Evolutionary conservation across 2,329 filamentous ascomycete genomes (phyloP).

Genomic region (Hypoxylon rubiginosum): DNA sequence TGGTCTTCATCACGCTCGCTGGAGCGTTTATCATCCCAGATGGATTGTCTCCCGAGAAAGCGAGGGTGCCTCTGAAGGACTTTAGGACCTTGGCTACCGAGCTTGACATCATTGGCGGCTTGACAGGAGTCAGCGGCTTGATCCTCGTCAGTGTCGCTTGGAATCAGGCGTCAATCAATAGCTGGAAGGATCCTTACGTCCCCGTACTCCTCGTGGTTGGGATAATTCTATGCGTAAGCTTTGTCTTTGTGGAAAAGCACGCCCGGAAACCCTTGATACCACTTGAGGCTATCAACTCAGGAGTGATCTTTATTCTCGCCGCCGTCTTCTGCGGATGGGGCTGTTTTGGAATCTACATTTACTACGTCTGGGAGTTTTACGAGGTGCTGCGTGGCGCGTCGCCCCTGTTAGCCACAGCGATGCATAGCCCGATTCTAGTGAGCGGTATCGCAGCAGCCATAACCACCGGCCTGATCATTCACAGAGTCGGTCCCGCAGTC

Average conservation of each 20-base stretch:
- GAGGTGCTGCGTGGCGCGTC: slow-evolving; percentile 54
- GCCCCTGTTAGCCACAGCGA: slow-evolving; percentile 56
- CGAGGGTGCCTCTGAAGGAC: slow-evolving; percentile 23
- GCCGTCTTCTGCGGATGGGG: slow-evolving; percentile 63
- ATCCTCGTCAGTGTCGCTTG: slow-evolving; percentile 70
- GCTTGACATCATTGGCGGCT: slow-evolving; percentile 49
- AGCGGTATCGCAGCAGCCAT: slow-evolving; percentile 54
- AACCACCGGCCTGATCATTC: slow-evolving; percentile 48
- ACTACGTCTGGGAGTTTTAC: slow-evolving; percentile 60
- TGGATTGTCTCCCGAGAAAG: slow-evolving; percentile 31
- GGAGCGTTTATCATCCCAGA: slow-evolving; percentile 48
- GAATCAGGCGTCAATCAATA: slow-evolving; percentile 69
- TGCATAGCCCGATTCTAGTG: slow-evolving; percentile 56
- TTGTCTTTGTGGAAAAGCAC: slow-evolving; percentile 66
- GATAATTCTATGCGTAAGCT: slow-evolving; percentile 62
- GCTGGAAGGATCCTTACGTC: slow-evolving; percentile 67
- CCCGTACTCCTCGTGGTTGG: slow-evolving; percentile 65
- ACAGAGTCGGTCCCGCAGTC: slow-evolving; percentile 50
- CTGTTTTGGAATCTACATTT: slow-evolving; percentile 61
- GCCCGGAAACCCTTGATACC: slow-evolving; percentile 66
- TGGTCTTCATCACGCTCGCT: slow-evolving; percentile 44
- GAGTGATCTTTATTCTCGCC: slow-evolving; percentile 63
- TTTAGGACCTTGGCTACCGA: slow-evolving; percentile 43
- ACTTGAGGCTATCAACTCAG: slow-evolving; percentile 60
- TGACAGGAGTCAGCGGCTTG: slow-evolving; percentile 64